A percentile compares a stretch with the other conserved stretches of the same genome.
These are phyloP conservation scores for Melanopsichium pennsylvanicum DNA, from an alignment of 1,284 basidiomycete genomes.

Conservation along the genomic window DNA sequence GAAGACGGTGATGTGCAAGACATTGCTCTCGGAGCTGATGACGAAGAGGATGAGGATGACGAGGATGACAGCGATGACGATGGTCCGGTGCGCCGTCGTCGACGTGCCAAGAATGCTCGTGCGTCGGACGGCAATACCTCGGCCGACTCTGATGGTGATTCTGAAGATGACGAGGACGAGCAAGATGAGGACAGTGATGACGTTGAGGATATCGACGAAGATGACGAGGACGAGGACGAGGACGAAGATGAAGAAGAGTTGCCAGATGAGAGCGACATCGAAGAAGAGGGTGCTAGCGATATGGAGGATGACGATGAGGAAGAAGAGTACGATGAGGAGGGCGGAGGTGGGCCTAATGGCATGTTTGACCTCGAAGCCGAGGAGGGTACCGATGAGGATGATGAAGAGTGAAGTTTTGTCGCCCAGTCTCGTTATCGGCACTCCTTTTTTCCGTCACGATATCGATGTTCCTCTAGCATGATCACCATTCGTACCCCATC, in stretches of 20 bases:
- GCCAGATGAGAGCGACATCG: slow-evolving; percentile 47
- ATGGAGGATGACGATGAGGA: slow-evolving; percentile 48
- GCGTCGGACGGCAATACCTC: slow-evolving; percentile 41
- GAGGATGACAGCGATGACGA: slow-evolving; percentile 44
- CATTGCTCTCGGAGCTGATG: slow-evolving; percentile 48
- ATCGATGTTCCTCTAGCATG: not conserved
- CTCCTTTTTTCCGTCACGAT: no score
- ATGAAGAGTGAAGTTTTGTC: slow-evolving; percentile 15
- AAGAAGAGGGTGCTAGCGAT: slow-evolving; percentile 40
- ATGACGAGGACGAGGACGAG: slow-evolving; percentile 33
- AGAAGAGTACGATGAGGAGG: slow-evolving; percentile 47
- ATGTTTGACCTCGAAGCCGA: slow-evolving; percentile 50
- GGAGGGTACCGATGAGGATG: slow-evolving; percentile 45
- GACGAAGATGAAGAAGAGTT: slow-evolving; percentile 34
- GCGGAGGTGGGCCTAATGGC: slow-evolving; percentile 31
- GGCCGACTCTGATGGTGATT: slow-evolving; percentile 35
- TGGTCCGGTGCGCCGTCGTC: slow-evolving; percentile 24
- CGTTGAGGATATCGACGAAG: slow-evolving; percentile 14
- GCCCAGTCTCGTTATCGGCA: not conserved
- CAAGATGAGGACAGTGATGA: slow-evolving; percentile 27
- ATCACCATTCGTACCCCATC: not conserved
- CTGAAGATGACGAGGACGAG: slow-evolving; percentile 35
- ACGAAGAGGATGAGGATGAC: slow-evolving; percentile 43
- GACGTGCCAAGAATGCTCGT: slow-evolving; percentile 27
- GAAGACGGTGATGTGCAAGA: slow-evolving; percentile 56